Percentiles rank a stretch among this genome's conserved stretches.
Conservation (phyloP, 306 rosid genomes). For the barrel medic (Medicago truncatula) region MtrunA17r5.0-ANR NC_053048.1:44763501-44764000, state of each 20-base stretch:
- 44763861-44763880: neutral
- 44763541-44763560: too few relatives aligned
- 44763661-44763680: neutral
- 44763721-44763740: neutral
- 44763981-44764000: neutral
- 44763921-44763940: conserved; percentile 1
- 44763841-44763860: neutral
- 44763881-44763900: too few relatives aligned
- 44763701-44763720: neutral
- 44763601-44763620: too few relatives aligned
- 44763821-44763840: neutral
- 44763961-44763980: neutral
- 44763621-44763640: too few relatives aligned
- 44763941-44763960: neutral
- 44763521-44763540: too few relatives aligned
- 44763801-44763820: neutral
- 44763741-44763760: neutral
- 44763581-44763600: too few relatives aligned
- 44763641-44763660: neutral
- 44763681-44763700: neutral
- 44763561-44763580: too few relatives aligned
- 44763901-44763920: neutral
- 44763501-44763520: too few relatives aligned
- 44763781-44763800: neutral
- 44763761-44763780: neutral